A percentile compares a stretch with the other conserved stretches of the same genome.
phyloP scores from a whole-genome alignment of 495 filamentous ascomycete species.

The Penicillium atrosanguineum region DNA sequence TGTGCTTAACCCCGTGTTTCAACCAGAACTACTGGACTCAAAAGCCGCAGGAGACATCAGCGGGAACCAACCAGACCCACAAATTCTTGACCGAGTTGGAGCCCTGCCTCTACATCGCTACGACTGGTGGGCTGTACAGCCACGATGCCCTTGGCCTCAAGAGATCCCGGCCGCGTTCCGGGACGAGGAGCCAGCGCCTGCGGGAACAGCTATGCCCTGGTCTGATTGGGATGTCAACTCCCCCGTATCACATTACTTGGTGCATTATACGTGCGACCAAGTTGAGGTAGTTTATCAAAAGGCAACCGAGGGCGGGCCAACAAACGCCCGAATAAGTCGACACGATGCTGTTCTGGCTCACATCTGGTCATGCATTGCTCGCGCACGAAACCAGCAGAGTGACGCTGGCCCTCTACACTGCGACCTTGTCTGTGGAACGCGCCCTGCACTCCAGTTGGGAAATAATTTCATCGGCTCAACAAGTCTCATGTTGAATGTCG shows the following conservation, averaged over 20 bases:
- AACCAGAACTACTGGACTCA: slow-evolving; percentile 26
- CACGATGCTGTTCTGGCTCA: slow-evolving; percentile 35
- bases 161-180: slow-evolving; percentile 17
- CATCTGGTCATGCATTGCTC: slow-evolving; percentile 29
- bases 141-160: slow-evolving; percentile 7
- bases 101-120: slow-evolving; percentile 28
- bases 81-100: slow-evolving; percentile 11
- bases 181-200: slow-evolving; percentile 7
- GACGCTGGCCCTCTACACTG: slow-evolving; percentile 20
- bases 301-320: neutral
- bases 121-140: slow-evolving; percentile 31
- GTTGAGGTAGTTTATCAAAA: slow-evolving; percentile 14
- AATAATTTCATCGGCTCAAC: slow-evolving; percentile 26
- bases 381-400: slow-evolving; percentile 20
- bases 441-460: slow-evolving; percentile 16
- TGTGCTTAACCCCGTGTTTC: slow-evolving; percentile 19
- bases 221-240: slow-evolving; percentile 21
- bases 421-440: slow-evolving; percentile 20
- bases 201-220: slow-evolving; percentile 26
- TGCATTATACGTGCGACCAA: slow-evolving; percentile 24
- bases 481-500: slow-evolving; percentile 25
- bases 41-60: slow-evolving; percentile 32
- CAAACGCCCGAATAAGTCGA: slow-evolving; percentile 19
- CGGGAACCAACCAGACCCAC: slow-evolving; percentile 13
- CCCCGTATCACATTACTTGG: slow-evolving; percentile 19